Base-by-base conservation (phyloP, 805 yeast genomes). In the Myxozyma lipomycoides region DNA sequence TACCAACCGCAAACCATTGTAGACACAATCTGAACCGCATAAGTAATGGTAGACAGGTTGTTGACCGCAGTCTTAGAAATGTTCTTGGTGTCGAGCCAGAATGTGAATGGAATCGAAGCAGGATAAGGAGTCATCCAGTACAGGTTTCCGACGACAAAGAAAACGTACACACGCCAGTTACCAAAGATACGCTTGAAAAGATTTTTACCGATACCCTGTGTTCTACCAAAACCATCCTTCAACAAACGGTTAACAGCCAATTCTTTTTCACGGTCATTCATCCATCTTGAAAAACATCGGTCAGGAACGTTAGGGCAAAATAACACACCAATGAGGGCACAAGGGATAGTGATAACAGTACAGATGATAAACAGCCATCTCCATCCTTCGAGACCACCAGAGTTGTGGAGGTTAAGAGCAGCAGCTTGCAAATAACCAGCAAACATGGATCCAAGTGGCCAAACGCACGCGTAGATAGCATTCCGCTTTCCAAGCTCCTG, bases 341-440 rank as follows among this genome's bases (percentile, higher is more conserved):
- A 76, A 2, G 73, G 78, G 25, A 82, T 61, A 4, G 83, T 78
- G 42, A 84, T 74, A 43, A 78, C 61, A 15, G 82, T 82, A 63
- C 82, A 86, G 56, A 83, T 74, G 43, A 83, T 78, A 61, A 81
- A 83, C 61, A 81, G 77, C 87, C 87, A 84, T 70, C 81, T 73
- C 88, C 88, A 84, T 10, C 86, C 80, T 7, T 72, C 73, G 15
- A 78, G 67, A 0, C 86, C 86, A 41, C 64, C 61, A 10, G 62
- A 67, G 32, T 83, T 84, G 47, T 72, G 67, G 58, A 83, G 63
- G 36, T 71, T 59, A 48, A 69, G 73, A 26, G 81, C 74, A 9
- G 82, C 78, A 18, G 83, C 78, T 57, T 82, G 82, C 37, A 83
- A 67, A 52, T 79, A 76, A 41, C 86, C 84, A 1, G 84, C 73